A percentile compares a stretch with the other conserved stretches of the same genome.
Conservation (phyloP, 768 basidiomycete species). For the Austroboletus eburneus region DNA sequence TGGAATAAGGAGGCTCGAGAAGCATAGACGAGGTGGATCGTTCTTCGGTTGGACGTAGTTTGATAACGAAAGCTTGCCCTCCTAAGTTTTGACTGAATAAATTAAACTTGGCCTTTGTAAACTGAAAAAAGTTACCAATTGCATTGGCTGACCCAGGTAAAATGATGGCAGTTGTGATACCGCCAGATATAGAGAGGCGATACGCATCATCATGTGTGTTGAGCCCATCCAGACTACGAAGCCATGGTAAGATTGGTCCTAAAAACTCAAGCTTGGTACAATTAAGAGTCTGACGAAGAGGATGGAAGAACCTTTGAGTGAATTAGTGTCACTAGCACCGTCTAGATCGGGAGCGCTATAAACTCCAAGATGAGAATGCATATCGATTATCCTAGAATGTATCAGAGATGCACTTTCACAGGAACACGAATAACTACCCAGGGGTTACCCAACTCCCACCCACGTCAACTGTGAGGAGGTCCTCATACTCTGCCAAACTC, state of each 20-base stretch:
- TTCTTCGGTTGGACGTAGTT: constrained; percentile 73
- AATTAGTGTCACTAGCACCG: constrained; percentile 59
- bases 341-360: constrained; percentile 51
- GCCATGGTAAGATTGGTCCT: constrained; percentile 67
- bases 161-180: constrained; percentile 81
- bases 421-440: constrained; percentile 40
- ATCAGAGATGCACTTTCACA: constrained; percentile 34
- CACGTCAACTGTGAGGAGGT: constrained; percentile 55
- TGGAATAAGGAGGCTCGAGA: constrained; percentile 72
- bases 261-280: not conserved
- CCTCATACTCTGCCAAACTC: constrained; percentile 31
- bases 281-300: not conserved
- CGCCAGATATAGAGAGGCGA: constrained; percentile 74
- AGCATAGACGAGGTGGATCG: constrained; percentile 78
- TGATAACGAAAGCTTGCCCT: constrained; percentile 86
- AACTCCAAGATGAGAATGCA: constrained; percentile 81
- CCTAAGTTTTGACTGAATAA: constrained; percentile 39
- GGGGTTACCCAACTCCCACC: constrained; percentile 67
- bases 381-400: constrained; percentile 47
- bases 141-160: constrained; percentile 75
- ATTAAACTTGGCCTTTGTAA: constrained; percentile 4
- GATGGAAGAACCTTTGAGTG: constrained; percentile 40
- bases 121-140: constrained; percentile 49
- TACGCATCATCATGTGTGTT: constrained; percentile 82
- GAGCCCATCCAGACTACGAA: constrained; percentile 79